Evolutionary conservation across 2,329 filamentous ascomycete species (phyloP).

Genomic region (Chlorencoelia australis): DNA sequence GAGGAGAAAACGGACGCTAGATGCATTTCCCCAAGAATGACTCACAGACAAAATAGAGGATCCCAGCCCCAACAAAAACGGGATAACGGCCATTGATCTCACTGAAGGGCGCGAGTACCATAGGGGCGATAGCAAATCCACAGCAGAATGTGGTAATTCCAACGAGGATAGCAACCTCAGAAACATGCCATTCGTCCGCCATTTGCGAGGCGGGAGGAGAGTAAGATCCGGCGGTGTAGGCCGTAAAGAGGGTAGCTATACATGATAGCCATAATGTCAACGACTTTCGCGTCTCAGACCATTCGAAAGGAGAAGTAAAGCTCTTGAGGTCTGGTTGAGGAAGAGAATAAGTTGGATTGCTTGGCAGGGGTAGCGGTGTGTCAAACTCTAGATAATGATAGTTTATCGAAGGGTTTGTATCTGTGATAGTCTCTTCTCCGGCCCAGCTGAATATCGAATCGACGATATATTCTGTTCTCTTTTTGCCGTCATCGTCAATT

Average conservation of each 20-base stretch:
- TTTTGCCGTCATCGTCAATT: conserved; percentile 6
- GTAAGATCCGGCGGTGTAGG: conserved; percentile 74
- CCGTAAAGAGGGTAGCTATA: conserved; percentile 64
- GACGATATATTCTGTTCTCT: neutral
- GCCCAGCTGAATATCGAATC: too few relatives aligned
- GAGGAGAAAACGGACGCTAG: too few relatives aligned
- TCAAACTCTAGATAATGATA: conserved; percentile 27
- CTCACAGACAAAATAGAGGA: conserved; percentile 61
- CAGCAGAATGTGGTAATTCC: conserved; percentile 75
- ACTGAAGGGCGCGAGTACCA: conserved; percentile 79
- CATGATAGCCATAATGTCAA: conserved; percentile 66
- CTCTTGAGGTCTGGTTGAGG: conserved; percentile 53
- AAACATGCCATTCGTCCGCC: conserved; percentile 53
- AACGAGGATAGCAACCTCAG: conserved; percentile 53
- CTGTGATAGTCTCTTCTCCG: conserved; percentile 6
- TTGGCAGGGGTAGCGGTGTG: conserved; percentile 19
- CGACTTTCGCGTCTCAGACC: conserved; percentile 60
- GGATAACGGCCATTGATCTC: conserved; percentile 82
- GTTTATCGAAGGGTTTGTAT: conserved; percentile 14
- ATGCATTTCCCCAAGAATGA: too few relatives aligned
- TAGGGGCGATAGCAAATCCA: conserved; percentile 75
- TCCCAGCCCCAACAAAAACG: conserved; percentile 65
- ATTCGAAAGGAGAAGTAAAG: conserved; percentile 62
- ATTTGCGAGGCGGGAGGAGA: conserved; percentile 59
- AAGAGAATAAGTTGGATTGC: conserved; percentile 29